These are phyloP conservation scores for Jamesozyma gamospora DNA, from an alignment of 805 yeast genomes.

Conservation along the genomic window DNA sequence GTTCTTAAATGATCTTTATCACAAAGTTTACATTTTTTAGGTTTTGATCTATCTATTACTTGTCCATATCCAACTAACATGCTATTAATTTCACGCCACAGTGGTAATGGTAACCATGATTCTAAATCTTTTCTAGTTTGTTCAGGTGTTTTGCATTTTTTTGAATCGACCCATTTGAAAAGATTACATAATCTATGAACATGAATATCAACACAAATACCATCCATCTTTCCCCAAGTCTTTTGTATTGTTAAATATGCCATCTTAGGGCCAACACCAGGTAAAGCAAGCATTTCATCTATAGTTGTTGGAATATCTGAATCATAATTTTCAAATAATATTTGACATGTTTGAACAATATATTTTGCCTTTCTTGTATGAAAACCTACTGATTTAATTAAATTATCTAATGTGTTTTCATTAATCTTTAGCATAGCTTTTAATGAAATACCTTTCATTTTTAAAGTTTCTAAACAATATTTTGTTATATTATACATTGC, in stretches of 20 bases:
- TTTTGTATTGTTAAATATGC: constrained; percentile 70
- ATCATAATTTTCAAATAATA: constrained; percentile 39
- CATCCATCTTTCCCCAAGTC: constrained; percentile 68
- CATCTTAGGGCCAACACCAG: constrained; percentile 97
- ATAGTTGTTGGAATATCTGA: constrained; percentile 69
- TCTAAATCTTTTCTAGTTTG: constrained; percentile 59
- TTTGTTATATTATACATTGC: constrained; percentile 57
- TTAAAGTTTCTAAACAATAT: constrained; percentile 35
- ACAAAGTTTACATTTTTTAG: constrained; percentile 21
- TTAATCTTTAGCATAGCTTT: constrained; percentile 42
- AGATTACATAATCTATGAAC: constrained; percentile 67
- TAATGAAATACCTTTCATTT: constrained; percentile 43
- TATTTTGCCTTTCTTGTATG: constrained; percentile 70
- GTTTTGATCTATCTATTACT: constrained; percentile 66
- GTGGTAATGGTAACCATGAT: constrained; percentile 59
- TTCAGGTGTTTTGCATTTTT: constrained; percentile 55
- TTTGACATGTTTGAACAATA: constrained; percentile 50
- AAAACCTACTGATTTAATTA: constrained; percentile 79
- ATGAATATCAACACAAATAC: constrained; percentile 94
- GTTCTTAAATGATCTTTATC: neutral
- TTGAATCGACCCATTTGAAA: constrained; percentile 65
- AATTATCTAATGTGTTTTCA: constrained; percentile 48
- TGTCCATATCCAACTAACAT: constrained; percentile 91
- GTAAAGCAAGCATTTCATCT: constrained; percentile 54
- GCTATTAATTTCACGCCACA: constrained; percentile 83